Evolutionary conservation across 23 red algal genomes (phyloP).

Genomic region (Gracilaria gracilis): DNA sequence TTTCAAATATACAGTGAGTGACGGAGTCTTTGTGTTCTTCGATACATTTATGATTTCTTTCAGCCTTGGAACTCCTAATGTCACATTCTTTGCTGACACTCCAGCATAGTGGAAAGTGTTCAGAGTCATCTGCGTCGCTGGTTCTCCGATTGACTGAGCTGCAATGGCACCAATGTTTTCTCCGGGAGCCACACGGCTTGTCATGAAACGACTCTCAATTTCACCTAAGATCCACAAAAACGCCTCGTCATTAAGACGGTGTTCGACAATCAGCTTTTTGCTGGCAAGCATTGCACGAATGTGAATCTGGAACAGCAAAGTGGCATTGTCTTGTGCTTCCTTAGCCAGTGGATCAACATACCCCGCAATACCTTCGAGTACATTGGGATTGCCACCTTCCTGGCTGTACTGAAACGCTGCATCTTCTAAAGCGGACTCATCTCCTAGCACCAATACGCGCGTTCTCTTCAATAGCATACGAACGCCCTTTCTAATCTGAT

Average conservation of each 20-base stretch:
- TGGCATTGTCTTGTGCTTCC: conserved; percentile 92
- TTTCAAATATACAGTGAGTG: conserved; percentile 97
- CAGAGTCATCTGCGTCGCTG: conserved; percentile 98
- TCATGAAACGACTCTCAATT: conserved; percentile 93
- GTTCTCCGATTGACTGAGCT: conserved; percentile 98
- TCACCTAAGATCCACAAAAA: conserved; percentile 94
- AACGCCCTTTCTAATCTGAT: conserved; percentile 85
- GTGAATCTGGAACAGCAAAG: conserved; percentile 93
- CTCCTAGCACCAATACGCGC: conserved; percentile 53
- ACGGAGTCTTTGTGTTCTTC: conserved; percentile 94
- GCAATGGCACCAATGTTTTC: conserved; percentile 98
- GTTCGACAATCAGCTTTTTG: conserved; percentile 87
- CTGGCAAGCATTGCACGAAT: conserved; percentile 88
- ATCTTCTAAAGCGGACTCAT: conserved; percentile 64
- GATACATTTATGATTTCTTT: conserved; percentile 99
- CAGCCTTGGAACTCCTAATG: conserved; percentile 95
- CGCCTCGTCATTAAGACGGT: conserved; percentile 84
- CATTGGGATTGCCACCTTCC: conserved; percentile 28
- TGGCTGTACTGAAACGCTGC: conserved; percentile 45
- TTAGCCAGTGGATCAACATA: conserved; percentile 59
- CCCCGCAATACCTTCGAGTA: conserved; percentile 10
- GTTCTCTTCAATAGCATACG: conserved; percentile 76
- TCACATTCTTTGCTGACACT: conserved; percentile 99
- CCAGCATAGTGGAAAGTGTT: conserved; percentile 99
- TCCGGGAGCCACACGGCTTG: conserved; percentile 78